These are phyloP conservation scores for Cornus florida DNA, from an alignment of 148 eudicot species.

Conservation along the genomic window DNA sequence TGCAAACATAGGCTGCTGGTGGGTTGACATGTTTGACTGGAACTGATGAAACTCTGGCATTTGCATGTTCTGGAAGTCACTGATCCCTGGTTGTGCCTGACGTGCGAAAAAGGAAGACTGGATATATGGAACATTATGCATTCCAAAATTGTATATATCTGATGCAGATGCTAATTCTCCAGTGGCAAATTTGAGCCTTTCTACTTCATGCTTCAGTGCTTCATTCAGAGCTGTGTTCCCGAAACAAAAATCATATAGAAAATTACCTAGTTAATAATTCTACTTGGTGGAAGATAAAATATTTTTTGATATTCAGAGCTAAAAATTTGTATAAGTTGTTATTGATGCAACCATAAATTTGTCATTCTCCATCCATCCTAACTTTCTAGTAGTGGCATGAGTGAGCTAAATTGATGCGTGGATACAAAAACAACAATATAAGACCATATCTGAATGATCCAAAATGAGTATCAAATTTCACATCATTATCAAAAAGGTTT, in stretches of 20 bases:
- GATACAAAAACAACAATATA: background rate
- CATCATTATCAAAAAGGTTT: too few species aligned
- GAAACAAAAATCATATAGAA: slow-evolving; percentile 6
- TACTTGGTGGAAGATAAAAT: background rate
- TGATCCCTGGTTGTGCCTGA: slow-evolving; percentile 25
- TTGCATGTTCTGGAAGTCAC: slow-evolving; percentile 29
- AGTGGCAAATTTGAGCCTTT: slow-evolving; percentile 67
- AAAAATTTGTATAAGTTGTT: background rate
- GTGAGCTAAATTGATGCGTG: background rate
- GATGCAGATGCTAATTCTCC: slow-evolving; percentile 57
- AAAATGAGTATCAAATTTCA: background rate
- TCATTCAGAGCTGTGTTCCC: slow-evolving; percentile 66
- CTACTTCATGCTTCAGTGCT: slow-evolving; percentile 79
- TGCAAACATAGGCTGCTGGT: slow-evolving; percentile 18
- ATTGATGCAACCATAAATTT: background rate
- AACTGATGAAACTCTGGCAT: slow-evolving; percentile 33
- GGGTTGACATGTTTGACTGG: slow-evolving; percentile 34
- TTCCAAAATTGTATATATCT: slow-evolving; percentile 47
- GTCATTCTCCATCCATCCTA: background rate
- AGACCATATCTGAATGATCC: background rate
- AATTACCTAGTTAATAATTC: background rate
- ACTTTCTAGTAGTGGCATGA: background rate
- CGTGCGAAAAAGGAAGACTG: slow-evolving; percentile 38
- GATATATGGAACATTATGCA: slow-evolving; percentile 46
- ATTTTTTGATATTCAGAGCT: too few species aligned